Evolutionary conservation across 345 rosid genomes (phyloP).

Genomic region (Abelmoschus esculentus): DNA sequence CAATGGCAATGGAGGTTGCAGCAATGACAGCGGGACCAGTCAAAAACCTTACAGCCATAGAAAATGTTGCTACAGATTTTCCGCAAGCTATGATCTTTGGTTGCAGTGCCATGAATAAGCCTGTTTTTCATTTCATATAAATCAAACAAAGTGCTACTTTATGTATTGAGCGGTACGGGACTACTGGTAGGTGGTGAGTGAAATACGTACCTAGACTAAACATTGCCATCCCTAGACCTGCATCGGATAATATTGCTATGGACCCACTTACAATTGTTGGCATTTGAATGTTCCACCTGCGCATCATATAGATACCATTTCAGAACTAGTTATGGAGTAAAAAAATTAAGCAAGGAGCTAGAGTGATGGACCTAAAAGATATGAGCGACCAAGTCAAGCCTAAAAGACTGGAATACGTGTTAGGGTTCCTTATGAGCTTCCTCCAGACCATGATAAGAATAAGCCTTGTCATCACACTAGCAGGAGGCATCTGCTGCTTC

Average conservation of each 20-base stretch:
- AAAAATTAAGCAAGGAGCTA: too few relatives aligned
- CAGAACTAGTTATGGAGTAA: not conserved
- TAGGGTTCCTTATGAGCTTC: slow-evolving; percentile 68
- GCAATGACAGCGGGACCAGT: slow-evolving; percentile 87
- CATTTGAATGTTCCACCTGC: slow-evolving; percentile 69
- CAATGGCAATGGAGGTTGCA: slow-evolving; percentile 74
- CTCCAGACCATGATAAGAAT: slow-evolving; percentile 74
- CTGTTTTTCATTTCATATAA: slow-evolving; percentile 20
- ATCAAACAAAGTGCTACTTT: not conserved
- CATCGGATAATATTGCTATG: slow-evolving; percentile 60
- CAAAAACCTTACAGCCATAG: slow-evolving; percentile 78
- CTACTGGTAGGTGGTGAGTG: too few relatives aligned
- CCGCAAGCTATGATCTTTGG: slow-evolving; percentile 78
- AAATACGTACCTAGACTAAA: slow-evolving; percentile 70
- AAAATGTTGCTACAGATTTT: slow-evolving; percentile 66
- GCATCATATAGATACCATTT: not conserved
- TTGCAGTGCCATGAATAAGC: slow-evolving; percentile 79
- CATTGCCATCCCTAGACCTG: slow-evolving; percentile 90
- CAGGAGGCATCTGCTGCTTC: slow-evolving; percentile 64
- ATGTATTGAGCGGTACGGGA: too few relatives aligned
- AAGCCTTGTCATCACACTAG: slow-evolving; percentile 64
- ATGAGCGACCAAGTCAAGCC: slow-evolving; percentile 68
- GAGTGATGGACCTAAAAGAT: slow-evolving; percentile 32
- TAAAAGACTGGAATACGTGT: slow-evolving; percentile 61
- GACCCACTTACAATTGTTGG: slow-evolving; percentile 63